Conservation (phyloP, 257 asterid genomes). For the Solanum bukasovii region DNA sequence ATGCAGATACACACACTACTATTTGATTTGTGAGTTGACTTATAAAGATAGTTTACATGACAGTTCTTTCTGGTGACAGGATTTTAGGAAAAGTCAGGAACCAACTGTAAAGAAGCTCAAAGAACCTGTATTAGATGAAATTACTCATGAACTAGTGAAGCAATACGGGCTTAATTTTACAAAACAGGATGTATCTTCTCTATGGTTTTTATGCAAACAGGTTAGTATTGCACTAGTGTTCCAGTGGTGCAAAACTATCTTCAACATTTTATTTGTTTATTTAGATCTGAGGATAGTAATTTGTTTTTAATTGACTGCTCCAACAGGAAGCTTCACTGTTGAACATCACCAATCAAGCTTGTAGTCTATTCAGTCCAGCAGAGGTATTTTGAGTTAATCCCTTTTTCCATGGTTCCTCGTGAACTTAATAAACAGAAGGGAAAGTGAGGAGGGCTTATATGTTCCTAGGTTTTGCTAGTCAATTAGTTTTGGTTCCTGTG, state of each 20-base stretch:
- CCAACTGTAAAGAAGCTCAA: constrained; percentile 71
- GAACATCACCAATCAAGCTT: constrained; percentile 77
- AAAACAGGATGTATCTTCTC: constrained; percentile 48
- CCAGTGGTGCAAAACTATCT: neutral
- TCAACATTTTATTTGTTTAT: neutral
- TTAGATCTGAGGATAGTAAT: constrained; percentile 2
- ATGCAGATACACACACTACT: neutral
- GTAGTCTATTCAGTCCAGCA: constrained; percentile 64
- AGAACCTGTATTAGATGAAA: constrained; percentile 66
- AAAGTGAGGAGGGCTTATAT: neutral
- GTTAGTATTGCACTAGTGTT: constrained; percentile 18
- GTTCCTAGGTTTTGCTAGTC: neutral
- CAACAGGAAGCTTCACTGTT: constrained; percentile 83
- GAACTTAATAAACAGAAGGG: neutral
- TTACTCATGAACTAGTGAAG: constrained; percentile 35
- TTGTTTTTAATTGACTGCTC: neutral
- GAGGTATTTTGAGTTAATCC: constrained; percentile 43
- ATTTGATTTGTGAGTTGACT: neutral
- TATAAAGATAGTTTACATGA: neutral
- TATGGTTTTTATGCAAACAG: constrained; percentile 95
- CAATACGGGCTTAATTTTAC: constrained; percentile 81
- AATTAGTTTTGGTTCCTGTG: neutral
- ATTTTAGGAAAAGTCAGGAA: constrained; percentile 77
- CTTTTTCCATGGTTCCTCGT: neutral
- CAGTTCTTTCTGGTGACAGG: constrained; percentile 19